These are phyloP conservation scores for Leccinum longicurvipes DNA, from an alignment of 768 basidiomycete genomes.

Conservation along the genomic window DNA sequence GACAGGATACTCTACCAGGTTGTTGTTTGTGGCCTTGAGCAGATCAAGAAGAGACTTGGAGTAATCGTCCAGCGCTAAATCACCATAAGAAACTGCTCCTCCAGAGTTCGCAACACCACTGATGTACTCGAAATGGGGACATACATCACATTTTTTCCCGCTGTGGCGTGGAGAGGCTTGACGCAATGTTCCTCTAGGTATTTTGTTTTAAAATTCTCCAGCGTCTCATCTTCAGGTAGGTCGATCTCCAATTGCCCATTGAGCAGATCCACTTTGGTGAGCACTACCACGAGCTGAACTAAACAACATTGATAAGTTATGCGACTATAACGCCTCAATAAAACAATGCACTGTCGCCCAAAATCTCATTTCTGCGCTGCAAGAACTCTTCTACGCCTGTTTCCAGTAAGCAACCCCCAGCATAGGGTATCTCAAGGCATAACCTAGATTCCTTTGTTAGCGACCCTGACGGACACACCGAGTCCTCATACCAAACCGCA, in stretches of 20 bases:
- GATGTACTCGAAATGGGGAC: constrained; percentile 13
- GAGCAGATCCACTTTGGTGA: constrained; percentile 14
- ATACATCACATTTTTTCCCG: background rate
- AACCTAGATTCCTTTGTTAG: constrained; percentile 7
- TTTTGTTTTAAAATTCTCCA: background rate
- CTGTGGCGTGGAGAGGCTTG: no score
- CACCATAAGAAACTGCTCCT: background rate
- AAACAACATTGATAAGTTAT: no score
- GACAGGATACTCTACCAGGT: no score
- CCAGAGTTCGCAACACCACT: background rate
- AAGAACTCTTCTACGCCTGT: constrained; percentile 11
- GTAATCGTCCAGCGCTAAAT: constrained; percentile 4
- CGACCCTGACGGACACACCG: background rate
- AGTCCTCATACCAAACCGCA: constrained; percentile 8
- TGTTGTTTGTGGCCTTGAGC: constrained; percentile 1
- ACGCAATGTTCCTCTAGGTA: background rate
- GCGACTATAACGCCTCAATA: constrained; percentile 2
- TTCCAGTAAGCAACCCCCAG: constrained; percentile 15
- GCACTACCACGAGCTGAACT: constrained; percentile 14
- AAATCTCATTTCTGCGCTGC: background rate
- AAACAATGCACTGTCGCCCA: constrained; percentile 5
- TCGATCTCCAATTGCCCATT: constrained; percentile 1
- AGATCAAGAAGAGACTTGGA: background rate
- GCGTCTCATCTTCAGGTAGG: background rate
- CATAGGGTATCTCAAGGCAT: constrained; percentile 11